Percentiles rank a stretch among this genome's conserved stretches.
These are phyloP conservation scores for Phlyctochytrium arcticum DNA, from an alignment of 192 early-diverging fungal species.

Conservation along the genomic window DNA sequence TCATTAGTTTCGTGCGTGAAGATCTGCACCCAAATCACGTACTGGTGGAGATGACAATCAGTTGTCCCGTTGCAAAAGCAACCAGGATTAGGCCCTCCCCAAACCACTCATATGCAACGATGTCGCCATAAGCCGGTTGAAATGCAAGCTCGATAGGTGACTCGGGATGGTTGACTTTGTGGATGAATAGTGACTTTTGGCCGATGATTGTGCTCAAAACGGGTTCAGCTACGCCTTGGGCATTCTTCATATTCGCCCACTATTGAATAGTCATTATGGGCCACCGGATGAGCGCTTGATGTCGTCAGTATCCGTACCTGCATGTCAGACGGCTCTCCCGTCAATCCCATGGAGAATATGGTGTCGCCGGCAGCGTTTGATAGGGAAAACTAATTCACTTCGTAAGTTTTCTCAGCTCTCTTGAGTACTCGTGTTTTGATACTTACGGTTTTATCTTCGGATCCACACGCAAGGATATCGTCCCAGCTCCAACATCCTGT, in stretches of 20 bases:
- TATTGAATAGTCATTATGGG: too few species aligned
- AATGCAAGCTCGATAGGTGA: slow-evolving; percentile 49
- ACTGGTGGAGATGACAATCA: slow-evolving; percentile 51
- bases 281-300: too few species aligned
- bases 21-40: slow-evolving; percentile 3
- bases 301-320: too few species aligned
- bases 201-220: slow-evolving; percentile 42
- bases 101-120: slow-evolving; percentile 49
- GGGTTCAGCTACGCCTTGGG: background rate
- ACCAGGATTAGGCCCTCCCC: slow-evolving; percentile 42
- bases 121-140: slow-evolving; percentile 44
- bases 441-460: slow-evolving; percentile 44
- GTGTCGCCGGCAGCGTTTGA: slow-evolving; percentile 50
- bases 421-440: background rate
- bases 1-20: background rate
- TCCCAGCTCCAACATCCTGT: slow-evolving; percentile 39
- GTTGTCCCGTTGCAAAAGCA: slow-evolving; percentile 43
- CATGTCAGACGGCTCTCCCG: slow-evolving; percentile 43
- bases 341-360: slow-evolving; percentile 36
- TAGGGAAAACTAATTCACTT: slow-evolving; percentile 34
- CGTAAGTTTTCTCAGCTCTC: background rate
- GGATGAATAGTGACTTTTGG: slow-evolving; percentile 39
- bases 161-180: slow-evolving; percentile 34
- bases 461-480: slow-evolving; percentile 42
- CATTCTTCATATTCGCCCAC: slow-evolving; percentile 29